Conservation (phyloP, 805 yeast genomes). For the Candida silvicultrix region DNA sequence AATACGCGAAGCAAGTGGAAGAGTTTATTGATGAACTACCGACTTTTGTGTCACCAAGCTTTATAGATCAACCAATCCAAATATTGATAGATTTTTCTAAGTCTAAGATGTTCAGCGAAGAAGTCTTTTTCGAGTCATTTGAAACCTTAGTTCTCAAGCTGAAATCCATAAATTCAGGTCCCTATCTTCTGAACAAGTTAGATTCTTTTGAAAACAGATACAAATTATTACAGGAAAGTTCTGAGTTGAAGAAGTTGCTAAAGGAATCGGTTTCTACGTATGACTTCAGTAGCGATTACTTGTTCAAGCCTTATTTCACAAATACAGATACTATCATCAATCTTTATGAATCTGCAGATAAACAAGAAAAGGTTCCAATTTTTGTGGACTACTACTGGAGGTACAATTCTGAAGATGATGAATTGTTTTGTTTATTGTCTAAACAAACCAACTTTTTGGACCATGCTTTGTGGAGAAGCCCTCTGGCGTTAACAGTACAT, state of each 20-base stretch:
- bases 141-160: slow-evolving; percentile 23
- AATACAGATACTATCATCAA: slow-evolving; percentile 27
- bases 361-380: slow-evolving; percentile 8
- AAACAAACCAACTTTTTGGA: slow-evolving; percentile 7
- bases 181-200: slow-evolving; percentile 26
- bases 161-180: slow-evolving; percentile 13
- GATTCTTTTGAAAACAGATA: slow-evolving; percentile 23
- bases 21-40: slow-evolving; percentile 30
- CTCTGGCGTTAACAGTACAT: slow-evolving; percentile 6
- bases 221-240: slow-evolving; percentile 13
- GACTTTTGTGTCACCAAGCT: slow-evolving; percentile 22
- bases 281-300: slow-evolving; percentile 20
- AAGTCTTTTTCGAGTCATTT: slow-evolving; percentile 23
- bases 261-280: slow-evolving; percentile 19
- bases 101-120: slow-evolving; percentile 15
- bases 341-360: slow-evolving; percentile 26
- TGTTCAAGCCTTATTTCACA: slow-evolving; percentile 26
- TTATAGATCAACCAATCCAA: slow-evolving; percentile 25
- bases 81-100: slow-evolving; percentile 28
- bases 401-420: slow-evolving; percentile 9
- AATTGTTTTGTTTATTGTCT: slow-evolving; percentile 8
- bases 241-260: slow-evolving; percentile 16
- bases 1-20: slow-evolving; percentile 22
- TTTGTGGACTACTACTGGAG: slow-evolving; percentile 19
- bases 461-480: slow-evolving; percentile 6